phyloP scores from a whole-genome alignment of 2,329 filamentous ascomycete species.

The Fusarium nygamai region DNA sequence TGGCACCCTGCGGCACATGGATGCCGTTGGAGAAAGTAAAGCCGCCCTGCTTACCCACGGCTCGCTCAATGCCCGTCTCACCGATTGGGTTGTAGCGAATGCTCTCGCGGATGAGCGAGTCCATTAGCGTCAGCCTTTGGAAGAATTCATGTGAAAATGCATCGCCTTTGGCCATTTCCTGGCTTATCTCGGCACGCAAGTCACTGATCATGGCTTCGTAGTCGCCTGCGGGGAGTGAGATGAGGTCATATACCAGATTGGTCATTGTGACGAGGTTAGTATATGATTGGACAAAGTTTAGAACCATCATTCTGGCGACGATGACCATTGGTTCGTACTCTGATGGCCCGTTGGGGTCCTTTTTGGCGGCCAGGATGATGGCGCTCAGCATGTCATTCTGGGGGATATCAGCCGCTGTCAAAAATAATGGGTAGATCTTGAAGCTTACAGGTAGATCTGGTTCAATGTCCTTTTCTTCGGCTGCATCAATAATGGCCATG shows the following conservation, averaged over 20 bases:
- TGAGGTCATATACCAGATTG: constrained; percentile 26
- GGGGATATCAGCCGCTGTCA: not conserved
- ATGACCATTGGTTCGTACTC: constrained; percentile 26
- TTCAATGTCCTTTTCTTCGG: constrained; percentile 5
- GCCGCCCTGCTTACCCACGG: constrained; percentile 18
- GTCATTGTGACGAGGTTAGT: constrained; percentile 28
- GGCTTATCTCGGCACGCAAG: constrained; percentile 12
- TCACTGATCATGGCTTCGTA: constrained; percentile 13
- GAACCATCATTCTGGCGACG: constrained; percentile 26
- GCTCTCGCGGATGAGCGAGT: constrained; percentile 19
- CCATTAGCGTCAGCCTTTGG: constrained; percentile 19
- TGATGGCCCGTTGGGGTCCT: constrained; percentile 4
- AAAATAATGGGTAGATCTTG: not conserved
- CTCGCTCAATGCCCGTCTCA: constrained; percentile 26
- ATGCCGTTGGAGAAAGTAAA: constrained; percentile 32
- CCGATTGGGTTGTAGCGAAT: constrained; percentile 31
- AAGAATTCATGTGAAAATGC: constrained; percentile 23
- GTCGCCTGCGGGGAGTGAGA: constrained; percentile 14
- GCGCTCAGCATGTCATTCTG: constrained; percentile 27
- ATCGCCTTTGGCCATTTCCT: constrained; percentile 11
- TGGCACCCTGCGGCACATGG: constrained; percentile 26
- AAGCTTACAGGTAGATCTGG: not conserved
- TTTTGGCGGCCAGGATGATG: constrained; percentile 21
- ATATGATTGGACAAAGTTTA: constrained; percentile 27
- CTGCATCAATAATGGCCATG: constrained; percentile 18